These are phyloP conservation scores for Crithidia brevicula DNA, from an alignment of 208 protist genomes.

Conservation along the genomic window DNA sequence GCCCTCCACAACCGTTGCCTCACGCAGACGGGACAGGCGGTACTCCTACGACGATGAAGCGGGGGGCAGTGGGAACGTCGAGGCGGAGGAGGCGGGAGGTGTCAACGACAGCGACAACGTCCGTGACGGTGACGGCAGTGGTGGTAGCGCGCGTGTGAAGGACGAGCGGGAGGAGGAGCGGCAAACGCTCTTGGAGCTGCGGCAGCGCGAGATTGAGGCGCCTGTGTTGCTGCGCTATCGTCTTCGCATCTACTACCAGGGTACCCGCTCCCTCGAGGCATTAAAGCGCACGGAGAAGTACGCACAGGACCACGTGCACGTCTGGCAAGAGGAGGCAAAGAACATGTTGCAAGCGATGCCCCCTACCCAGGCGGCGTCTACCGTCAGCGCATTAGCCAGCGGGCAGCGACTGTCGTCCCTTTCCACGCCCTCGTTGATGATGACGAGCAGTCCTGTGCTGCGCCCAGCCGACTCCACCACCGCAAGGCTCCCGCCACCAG, in stretches of 20 bases:
- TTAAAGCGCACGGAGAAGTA: constrained; percentile 33
- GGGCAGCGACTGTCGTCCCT: constrained; percentile 17
- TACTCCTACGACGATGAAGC: background rate
- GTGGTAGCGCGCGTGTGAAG: no score
- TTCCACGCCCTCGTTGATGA: constrained; percentile 21
- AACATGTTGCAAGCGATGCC: constrained; percentile 35
- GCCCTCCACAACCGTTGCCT: background rate
- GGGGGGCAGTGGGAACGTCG: background rate
- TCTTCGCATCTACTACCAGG: constrained; percentile 32
- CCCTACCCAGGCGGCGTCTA: background rate
- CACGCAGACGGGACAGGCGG: background rate
- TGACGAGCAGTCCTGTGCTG: constrained; percentile 21
- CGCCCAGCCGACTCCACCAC: constrained; percentile 6
- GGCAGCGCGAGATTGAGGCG: constrained; percentile 36
- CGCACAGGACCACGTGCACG: constrained; percentile 23
- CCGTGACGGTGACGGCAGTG: background rate
- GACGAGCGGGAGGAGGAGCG: constrained; percentile 11
- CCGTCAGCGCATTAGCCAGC: constrained; percentile 13
- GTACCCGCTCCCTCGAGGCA: constrained; percentile 27
- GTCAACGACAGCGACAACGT: background rate
- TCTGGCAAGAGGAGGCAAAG: constrained; percentile 29
- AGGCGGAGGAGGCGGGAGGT: background rate
- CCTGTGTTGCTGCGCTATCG: constrained; percentile 40
- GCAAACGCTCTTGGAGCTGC: constrained; percentile 26
- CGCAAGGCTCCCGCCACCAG: constrained; percentile 1